Conservation (phyloP, 169 alveolate genomes). For the Miamiensis avidus region DNA sequence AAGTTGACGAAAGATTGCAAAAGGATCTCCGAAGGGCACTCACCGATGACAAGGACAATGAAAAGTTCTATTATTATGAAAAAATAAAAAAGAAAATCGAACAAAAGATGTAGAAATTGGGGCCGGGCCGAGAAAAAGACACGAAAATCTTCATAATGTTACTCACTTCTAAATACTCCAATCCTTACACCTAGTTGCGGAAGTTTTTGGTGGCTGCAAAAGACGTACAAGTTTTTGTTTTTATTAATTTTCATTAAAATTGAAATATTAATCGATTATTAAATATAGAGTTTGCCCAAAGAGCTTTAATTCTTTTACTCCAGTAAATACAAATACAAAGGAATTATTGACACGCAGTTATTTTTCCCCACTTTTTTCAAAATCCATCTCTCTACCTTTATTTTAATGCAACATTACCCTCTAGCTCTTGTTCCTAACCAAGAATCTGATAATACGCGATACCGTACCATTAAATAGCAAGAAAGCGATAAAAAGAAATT, state of each 20-base stretch:
- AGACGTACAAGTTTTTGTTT: too few species aligned
- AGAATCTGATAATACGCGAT: background rate
- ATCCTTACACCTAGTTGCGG: constrained; percentile 20
- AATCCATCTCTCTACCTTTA: constrained; percentile 17
- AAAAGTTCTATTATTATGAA: constrained; percentile 2
- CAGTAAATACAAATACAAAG: constrained; percentile 33
- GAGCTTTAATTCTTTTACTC: constrained; percentile 32
- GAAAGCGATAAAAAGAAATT: background rate
- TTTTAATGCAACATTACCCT: constrained; percentile 22
- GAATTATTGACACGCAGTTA: constrained; percentile 31
- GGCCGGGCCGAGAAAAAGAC: background rate
- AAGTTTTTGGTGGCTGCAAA: constrained; percentile 40
- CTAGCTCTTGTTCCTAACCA: background rate
- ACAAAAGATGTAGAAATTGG: constrained; percentile 21
- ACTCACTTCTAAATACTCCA: constrained; percentile 16
- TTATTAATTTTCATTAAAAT: too few species aligned
- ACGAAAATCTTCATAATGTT: constrained; percentile 21
- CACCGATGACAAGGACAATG: constrained; percentile 12
- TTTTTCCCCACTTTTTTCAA: constrained; percentile 43
- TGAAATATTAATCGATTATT: too few species aligned
- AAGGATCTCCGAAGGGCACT: background rate
- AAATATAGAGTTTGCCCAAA: constrained; percentile 17
- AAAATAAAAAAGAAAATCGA: constrained; percentile 15
- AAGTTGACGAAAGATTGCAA: background rate
- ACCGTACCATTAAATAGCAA: too few species aligned